A percentile compares a stretch with the other conserved stretches of the same genome.
Conservation (phyloP, 176 grass and related monocot genomes). For the Zoysia pacifica region DNA sequence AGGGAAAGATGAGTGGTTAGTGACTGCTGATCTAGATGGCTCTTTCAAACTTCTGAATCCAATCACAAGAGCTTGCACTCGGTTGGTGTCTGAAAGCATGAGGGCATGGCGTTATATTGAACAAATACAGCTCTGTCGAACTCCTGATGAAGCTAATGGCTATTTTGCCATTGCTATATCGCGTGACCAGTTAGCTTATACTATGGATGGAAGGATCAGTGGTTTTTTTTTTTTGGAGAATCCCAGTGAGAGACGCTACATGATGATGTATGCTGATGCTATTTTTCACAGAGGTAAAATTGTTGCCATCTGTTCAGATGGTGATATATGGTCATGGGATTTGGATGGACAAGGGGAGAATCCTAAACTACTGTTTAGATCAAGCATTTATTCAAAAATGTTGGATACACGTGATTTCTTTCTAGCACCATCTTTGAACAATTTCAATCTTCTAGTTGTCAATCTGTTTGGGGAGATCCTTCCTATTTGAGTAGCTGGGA, state of each 20-base stretch:
- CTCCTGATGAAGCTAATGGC: not conserved
- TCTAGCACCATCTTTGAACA: not conserved
- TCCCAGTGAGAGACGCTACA: not conserved
- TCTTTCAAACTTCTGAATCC: not conserved
- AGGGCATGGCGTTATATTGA: not conserved
- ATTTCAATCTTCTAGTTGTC: not conserved
- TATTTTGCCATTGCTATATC: conserved; percentile 17
- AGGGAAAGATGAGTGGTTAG: conserved; percentile 20
- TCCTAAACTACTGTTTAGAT: not conserved
- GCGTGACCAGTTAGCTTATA: not conserved
- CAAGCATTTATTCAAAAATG: not conserved
- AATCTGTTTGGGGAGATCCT: not conserved
- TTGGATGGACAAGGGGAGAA: not conserved
- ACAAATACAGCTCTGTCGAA: not conserved
- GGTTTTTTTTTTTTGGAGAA: not conserved
- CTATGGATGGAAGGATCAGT: not conserved
- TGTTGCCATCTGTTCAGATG: not conserved
- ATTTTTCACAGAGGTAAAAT: not conserved
- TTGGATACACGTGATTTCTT: not conserved
- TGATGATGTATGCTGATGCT: not conserved
- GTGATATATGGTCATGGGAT: conserved; percentile 21
- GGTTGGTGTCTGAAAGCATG: not conserved
- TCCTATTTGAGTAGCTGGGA: not conserved
- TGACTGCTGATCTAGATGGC: not conserved
- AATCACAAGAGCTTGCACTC: not conserved